Conservation (phyloP, 768 basidiomycete species). For the Tulasnella calospora region DNA sequence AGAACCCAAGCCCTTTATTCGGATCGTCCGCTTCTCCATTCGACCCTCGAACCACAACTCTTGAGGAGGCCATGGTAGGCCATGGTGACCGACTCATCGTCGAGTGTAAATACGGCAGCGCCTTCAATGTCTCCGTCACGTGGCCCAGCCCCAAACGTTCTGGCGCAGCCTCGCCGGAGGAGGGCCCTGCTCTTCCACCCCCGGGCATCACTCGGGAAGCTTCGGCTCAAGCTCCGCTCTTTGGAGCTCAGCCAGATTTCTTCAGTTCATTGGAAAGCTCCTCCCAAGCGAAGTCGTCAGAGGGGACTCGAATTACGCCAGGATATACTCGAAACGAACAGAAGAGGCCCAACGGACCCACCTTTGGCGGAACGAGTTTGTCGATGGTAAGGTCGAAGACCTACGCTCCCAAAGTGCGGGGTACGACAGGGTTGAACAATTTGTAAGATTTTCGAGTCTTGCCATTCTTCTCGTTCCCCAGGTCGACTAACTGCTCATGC, state of each 20-base stretch:
- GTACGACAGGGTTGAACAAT: conserved; percentile 83
- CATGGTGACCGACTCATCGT: conserved; percentile 65
- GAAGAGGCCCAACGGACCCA: neutral
- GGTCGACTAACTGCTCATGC: neutral
- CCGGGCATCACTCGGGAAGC: conserved; percentile 21
- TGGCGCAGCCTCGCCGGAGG: conserved; percentile 26
- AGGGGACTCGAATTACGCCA: conserved; percentile 12
- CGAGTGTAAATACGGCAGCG: conserved; percentile 59
- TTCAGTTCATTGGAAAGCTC: conserved; percentile 38
- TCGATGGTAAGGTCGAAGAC: conserved; percentile 21
- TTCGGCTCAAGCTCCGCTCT: conserved; percentile 38
- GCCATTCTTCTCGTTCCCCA: neutral
- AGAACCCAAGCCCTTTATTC: conserved; percentile 14
- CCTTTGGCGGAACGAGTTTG: neutral
- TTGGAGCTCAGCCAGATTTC: conserved; percentile 52
- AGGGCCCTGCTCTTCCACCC: conserved; percentile 29
- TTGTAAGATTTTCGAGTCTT: conserved; percentile 49
- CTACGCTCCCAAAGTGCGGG: conserved; percentile 43
- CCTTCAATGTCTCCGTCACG: conserved; percentile 51
- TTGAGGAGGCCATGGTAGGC: conserved; percentile 45
- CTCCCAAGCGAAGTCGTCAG: neutral
- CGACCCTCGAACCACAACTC: conserved; percentile 36
- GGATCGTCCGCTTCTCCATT: conserved; percentile 30
- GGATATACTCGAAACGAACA: conserved; percentile 14
- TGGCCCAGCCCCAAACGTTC: conserved; percentile 30